Percentiles rank a stretch among this genome's conserved stretches.
Evolutionary conservation across 192 early-diverging fungal species (phyloP).

Genomic region (Mortierella hygrophila): DNA sequence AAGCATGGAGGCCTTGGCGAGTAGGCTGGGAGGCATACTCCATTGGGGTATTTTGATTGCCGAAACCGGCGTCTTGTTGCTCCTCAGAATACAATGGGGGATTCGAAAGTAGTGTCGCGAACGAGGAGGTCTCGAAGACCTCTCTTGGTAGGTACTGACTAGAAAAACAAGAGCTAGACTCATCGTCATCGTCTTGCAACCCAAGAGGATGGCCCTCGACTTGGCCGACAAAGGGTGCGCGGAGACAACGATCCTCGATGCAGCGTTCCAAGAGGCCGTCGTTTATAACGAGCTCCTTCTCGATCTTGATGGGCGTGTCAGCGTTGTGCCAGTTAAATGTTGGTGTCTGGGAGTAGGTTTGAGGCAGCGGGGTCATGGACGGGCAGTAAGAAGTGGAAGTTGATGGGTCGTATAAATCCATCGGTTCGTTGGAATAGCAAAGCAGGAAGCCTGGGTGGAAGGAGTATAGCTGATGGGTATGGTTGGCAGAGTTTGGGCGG

Average conservation of each 20-base stretch:
- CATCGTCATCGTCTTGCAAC: not conserved
- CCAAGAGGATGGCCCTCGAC: not conserved
- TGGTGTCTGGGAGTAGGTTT: not conserved
- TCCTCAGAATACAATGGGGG: not conserved
- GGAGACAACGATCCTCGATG: not conserved
- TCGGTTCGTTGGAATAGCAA: not conserved
- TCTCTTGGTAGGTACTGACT: not conserved
- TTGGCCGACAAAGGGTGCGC: not conserved
- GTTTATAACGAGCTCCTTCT: not conserved
- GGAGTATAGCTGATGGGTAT: too few species aligned
- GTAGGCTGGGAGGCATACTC: too few species aligned
- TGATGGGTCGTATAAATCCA: not conserved
- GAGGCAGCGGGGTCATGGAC: not conserved
- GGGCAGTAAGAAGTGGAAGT: not conserved
- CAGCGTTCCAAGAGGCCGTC: not conserved
- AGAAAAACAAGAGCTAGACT: not conserved
- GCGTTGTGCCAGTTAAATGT: not conserved
- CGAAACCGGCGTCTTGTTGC: too few species aligned
- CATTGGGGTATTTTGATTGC: too few species aligned
- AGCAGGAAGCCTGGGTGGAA: not conserved
- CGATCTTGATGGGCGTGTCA: not conserved
- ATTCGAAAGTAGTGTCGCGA: not conserved
- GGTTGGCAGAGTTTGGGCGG: too few species aligned
- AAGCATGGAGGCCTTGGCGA: too few species aligned
- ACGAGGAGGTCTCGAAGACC: not conserved